Percentiles rank a stretch among this genome's conserved stretches.
phyloP scores from a whole-genome alignment of 768 basidiomycete genomes.

The Tulasnella calospora region DNA sequence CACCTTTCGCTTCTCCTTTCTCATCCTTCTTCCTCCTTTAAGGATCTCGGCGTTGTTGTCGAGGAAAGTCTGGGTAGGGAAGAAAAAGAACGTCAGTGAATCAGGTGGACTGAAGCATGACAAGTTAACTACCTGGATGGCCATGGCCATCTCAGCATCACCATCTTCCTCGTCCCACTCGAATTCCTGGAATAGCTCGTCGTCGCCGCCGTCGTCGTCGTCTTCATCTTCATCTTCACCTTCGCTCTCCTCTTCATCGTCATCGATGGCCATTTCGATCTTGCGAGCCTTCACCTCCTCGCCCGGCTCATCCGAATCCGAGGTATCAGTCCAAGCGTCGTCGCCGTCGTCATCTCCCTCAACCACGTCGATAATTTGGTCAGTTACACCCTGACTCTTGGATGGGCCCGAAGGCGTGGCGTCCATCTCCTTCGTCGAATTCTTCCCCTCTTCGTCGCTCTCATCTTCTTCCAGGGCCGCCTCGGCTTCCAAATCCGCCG shows the following conservation, averaged over 20 bases:
- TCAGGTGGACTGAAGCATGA: constrained; percentile 15
- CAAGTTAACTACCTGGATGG: constrained; percentile 33
- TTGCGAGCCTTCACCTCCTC: constrained; percentile 37
- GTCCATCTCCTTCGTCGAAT: constrained; percentile 35
- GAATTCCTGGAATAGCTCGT: constrained; percentile 32
- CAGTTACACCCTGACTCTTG: constrained; percentile 1
- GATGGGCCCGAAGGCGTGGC: constrained; percentile 34
- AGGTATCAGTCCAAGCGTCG: constrained; percentile 33
- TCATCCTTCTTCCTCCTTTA: background rate
- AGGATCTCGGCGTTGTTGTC: constrained; percentile 56
- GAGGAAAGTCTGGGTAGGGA: constrained; percentile 49
- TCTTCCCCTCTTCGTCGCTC: constrained; percentile 43
- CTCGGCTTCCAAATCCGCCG: constrained; percentile 61
- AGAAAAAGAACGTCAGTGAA: constrained; percentile 21
- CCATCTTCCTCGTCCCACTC: constrained; percentile 37
- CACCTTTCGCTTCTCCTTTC: constrained; percentile 8
- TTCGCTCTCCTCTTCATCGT: constrained; percentile 27
- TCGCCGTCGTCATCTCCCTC: constrained; percentile 35
- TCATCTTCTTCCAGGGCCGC: constrained; percentile 42
- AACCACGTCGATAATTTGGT: constrained; percentile 24
- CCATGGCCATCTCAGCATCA: constrained; percentile 34
- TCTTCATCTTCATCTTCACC: constrained; percentile 38
- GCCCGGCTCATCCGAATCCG: constrained; percentile 39
- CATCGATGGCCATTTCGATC: constrained; percentile 34
- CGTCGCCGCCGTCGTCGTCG: constrained; percentile 36